Conservation (phyloP, 2,329 filamentous ascomycete species). For the Fusarium sp. region DNA sequence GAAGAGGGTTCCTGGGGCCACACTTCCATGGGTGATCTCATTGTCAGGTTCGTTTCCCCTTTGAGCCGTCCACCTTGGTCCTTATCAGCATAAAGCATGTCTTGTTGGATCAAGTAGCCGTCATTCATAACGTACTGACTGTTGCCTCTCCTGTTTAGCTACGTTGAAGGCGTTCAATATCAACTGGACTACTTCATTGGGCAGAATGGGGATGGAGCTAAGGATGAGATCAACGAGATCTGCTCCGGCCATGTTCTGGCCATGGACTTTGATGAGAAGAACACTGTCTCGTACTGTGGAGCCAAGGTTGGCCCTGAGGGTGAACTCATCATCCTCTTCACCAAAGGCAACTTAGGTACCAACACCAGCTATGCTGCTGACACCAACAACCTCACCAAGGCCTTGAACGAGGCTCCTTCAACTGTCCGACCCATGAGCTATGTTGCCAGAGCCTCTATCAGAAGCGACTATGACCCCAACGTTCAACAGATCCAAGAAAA, state of each 20-base stretch:
- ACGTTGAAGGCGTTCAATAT: constrained; percentile 56
- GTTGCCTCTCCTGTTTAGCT: constrained; percentile 49
- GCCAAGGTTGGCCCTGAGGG: constrained; percentile 56
- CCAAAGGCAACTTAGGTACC: constrained; percentile 55
- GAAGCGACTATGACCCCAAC: constrained; percentile 56
- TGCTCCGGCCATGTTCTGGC: constrained; percentile 57
- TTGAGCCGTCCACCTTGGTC: not conserved
- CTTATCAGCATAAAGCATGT: not conserved
- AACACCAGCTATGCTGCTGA: constrained; percentile 58
- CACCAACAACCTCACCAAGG: constrained; percentile 53
- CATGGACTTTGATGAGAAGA: constrained; percentile 59
- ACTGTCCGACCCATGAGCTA: constrained; percentile 54
- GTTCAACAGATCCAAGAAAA: constrained; percentile 53
- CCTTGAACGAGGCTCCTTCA: constrained; percentile 59
- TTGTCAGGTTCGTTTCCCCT: constrained; percentile 53
- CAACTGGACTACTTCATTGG: constrained; percentile 55
- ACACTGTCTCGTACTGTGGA: constrained; percentile 59
- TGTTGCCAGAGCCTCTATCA: constrained; percentile 56
- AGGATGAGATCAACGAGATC: constrained; percentile 62
- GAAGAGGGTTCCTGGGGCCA: constrained; percentile 55
- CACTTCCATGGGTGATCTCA: constrained; percentile 57
- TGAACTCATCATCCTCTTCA: constrained; percentile 62
- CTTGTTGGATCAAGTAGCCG: no score
- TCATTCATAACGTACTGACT: not conserved
- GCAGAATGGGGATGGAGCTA: constrained; percentile 53